A percentile compares a stretch with the other conserved stretches of the same genome.
phyloP scores from a whole-genome alignment of 176 grass and related monocot genomes.

The Miscanthus lutarioriparius region DNA sequence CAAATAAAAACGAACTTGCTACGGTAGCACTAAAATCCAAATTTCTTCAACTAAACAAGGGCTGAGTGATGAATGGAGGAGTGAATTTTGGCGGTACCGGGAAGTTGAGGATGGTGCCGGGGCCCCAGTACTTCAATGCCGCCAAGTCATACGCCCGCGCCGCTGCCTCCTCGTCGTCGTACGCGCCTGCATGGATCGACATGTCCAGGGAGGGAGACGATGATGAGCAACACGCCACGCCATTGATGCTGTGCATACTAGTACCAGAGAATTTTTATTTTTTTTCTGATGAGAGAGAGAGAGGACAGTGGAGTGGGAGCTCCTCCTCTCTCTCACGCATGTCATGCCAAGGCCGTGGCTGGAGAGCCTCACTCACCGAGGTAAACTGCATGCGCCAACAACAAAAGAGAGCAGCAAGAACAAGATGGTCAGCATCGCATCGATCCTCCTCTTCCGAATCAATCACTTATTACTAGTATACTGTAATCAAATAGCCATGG shows the following conservation, averaged over 20 bases:
- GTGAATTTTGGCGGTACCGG: conserved; percentile 51
- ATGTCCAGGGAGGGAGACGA: not conserved
- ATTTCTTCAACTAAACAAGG: too few species aligned
- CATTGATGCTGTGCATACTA: too few species aligned
- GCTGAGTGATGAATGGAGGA: not conserved
- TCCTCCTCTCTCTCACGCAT: not conserved
- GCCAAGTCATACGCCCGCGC: conserved; percentile 86
- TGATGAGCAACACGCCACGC: not conserved
- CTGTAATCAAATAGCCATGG: not conserved
- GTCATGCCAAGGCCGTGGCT: conserved; percentile 51
- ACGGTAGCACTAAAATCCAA: too few species aligned
- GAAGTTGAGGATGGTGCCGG: conserved; percentile 83
- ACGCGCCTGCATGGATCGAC: conserved; percentile 49
- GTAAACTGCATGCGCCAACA: conserved; percentile 83
- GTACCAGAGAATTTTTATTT: not conserved
- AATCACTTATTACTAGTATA: not conserved
- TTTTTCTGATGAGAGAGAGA: not conserved
- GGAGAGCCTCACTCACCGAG: conserved; percentile 92
- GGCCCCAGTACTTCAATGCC: conserved; percentile 98
- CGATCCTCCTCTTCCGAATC: not conserved
- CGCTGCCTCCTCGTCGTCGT: conserved; percentile 87
- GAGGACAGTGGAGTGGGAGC: not conserved
- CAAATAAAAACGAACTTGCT: too few species aligned
- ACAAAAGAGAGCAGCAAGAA: not conserved
- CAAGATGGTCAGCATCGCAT: conserved; percentile 6